Evolutionary conservation across 78 protist genomes (phyloP).

Genomic region (Mastigamoeba balamuthi): DNA sequence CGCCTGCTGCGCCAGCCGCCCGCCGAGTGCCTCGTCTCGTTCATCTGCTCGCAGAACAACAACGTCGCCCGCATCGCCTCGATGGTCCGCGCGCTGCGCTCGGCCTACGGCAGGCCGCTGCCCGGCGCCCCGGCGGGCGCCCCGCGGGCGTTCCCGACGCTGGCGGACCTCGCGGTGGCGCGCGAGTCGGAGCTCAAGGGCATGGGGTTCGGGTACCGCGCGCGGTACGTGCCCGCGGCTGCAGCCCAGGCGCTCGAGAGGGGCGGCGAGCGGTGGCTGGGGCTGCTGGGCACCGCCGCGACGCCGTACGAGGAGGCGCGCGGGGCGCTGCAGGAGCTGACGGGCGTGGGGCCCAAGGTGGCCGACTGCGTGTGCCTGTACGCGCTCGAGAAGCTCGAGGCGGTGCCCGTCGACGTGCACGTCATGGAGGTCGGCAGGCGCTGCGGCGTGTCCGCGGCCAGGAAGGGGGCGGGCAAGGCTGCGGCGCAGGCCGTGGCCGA

Average conservation of each 20-base stretch:
- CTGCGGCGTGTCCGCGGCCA: conserved; percentile 9
- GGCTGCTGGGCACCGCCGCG: background rate
- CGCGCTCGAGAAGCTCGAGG: conserved; percentile 36
- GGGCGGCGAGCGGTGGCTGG: conserved; percentile 45
- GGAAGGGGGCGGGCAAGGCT: conserved; percentile 20
- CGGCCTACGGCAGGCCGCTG: background rate
- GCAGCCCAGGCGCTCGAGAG: background rate
- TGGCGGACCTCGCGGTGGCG: conserved; percentile 6
- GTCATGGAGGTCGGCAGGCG: conserved; percentile 52
- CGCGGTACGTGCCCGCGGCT: conserved; percentile 5
- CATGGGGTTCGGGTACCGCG: conserved; percentile 79
- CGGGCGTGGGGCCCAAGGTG: conserved; percentile 52
- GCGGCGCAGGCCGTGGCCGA: conserved; percentile 10
- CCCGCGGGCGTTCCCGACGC: conserved; percentile 38
- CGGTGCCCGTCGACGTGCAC: conserved; percentile 72
- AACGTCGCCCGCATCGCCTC: conserved; percentile 65
- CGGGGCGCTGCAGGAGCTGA: background rate
- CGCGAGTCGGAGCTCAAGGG: conserved; percentile 44
- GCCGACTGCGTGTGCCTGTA: conserved; percentile 85
- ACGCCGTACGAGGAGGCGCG: conserved; percentile 26
- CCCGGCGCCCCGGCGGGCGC: background rate
- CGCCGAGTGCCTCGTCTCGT: conserved; percentile 68
- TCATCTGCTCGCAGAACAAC: conserved; percentile 85
- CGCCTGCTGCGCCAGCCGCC: conserved; percentile 61
- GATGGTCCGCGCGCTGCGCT: conserved; percentile 19